Base-by-base conservation (phyloP, 129 eudicot genomes). In the Tagetes erecta region DNA sequence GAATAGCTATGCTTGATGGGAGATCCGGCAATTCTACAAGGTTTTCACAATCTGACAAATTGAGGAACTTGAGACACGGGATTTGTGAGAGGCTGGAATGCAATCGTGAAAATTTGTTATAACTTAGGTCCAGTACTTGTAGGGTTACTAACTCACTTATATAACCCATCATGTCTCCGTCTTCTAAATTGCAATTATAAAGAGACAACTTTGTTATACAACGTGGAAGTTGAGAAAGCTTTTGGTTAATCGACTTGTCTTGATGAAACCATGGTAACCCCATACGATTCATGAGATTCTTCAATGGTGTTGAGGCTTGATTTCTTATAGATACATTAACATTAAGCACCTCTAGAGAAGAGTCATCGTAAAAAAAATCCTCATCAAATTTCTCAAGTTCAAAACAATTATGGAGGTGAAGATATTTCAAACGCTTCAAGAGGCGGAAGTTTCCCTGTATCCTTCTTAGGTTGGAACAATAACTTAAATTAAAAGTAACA, bases 11-110 rank as follows among this genome's bases (percentile, higher is more conserved):
- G n/a, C 52, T 47, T 47, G 52, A 8, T 47, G 52, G n/a, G 58
- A 52, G 58, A 52, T 20, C 9, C 9, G 65, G 65, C n/a, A 58
- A 58, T 58, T 58, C 65, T 58, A 58, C n/a, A 58, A 58, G 65
- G 13, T 9, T 31, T 34, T 1, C 0, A 5, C 65, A 58, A 2
- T 6, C 0, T 31, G 40, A 58, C 65, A 58, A 33, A 34, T 5
- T 52, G 58, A 52, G 58, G 58, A 52, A 3, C 58, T 58, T 58
- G 65, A 58, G 65, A 58, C 13, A 8, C 0, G 39, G 40, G 12
- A 58, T 1, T 30, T 5, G 39, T 8, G 39, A 58, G 39, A 58
- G 40, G 40, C 33, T 52, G 4, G 27, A 50, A 50, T 11, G 56
- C 13, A 50, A 50, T 50, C 56, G 63, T 56, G 63, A 56, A 56